Conservation (phyloP, 495 filamentous ascomycete species). For the Penicillium taxi region DNA sequence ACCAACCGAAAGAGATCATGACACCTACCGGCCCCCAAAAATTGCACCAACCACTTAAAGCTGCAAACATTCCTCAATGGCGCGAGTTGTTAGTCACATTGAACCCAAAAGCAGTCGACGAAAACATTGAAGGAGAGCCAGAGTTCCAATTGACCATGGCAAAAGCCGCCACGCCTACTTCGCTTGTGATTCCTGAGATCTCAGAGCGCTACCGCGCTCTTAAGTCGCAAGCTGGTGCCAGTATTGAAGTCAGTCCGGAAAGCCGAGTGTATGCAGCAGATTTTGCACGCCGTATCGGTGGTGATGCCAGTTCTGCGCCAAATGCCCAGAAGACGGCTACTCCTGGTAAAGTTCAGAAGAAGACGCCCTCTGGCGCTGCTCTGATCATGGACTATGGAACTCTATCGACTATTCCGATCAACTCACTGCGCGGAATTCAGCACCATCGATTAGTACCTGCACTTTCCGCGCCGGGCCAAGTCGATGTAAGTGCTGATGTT, state of each 20-base stretch:
- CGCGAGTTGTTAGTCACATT: slow-evolving; percentile 77
- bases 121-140: slow-evolving; percentile 39
- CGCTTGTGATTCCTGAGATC: slow-evolving; percentile 74
- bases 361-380: slow-evolving; percentile 66
- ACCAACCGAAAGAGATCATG: slow-evolving; percentile 33
- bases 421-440: slow-evolving; percentile 81
- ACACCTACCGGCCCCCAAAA: slow-evolving; percentile 39
- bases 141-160: slow-evolving; percentile 82
- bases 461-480: slow-evolving; percentile 65
- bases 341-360: slow-evolving; percentile 33
- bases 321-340: slow-evolving; percentile 21
- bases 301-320: slow-evolving; percentile 35
- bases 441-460: slow-evolving; percentile 65
- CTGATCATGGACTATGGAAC: slow-evolving; percentile 94
- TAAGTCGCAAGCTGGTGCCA: slow-evolving; percentile 49
- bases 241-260: slow-evolving; percentile 87
- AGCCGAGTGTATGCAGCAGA: slow-evolving; percentile 67
- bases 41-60: slow-evolving; percentile 35
- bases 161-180: slow-evolving; percentile 66
- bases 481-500: slow-evolving; percentile 85
- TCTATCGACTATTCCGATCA: slow-evolving; percentile 63
- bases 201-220: slow-evolving; percentile 74
- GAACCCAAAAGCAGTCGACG: slow-evolving; percentile 47
- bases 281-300: slow-evolving; percentile 77
- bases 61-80: slow-evolving; percentile 60